Conservation (phyloP, 1,139 yeast species). For the Lodderomyces orthopsilosis region DNA sequence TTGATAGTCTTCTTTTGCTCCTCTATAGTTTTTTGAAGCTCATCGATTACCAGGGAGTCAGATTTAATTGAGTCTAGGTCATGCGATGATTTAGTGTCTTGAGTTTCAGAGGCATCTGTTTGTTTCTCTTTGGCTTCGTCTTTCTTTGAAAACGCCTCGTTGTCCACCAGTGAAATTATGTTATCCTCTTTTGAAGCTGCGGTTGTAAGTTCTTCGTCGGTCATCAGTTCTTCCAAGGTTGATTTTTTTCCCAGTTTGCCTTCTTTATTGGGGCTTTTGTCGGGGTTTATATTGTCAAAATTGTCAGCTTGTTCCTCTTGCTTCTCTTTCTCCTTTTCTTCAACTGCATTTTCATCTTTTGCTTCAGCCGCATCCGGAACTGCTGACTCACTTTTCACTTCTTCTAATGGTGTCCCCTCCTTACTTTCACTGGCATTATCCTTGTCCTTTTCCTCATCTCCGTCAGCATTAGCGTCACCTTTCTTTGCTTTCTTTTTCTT, state of each 20-base stretch:
- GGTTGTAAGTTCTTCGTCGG: too few relatives aligned
- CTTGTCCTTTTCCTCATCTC: conserved; percentile 16
- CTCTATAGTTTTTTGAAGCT: conserved; percentile 24
- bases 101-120: not conserved
- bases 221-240: conserved; percentile 3
- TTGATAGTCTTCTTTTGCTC: conserved; percentile 37
- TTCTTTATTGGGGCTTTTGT: conserved; percentile 2
- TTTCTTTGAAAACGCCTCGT: not conserved
- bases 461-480: conserved; percentile 13
- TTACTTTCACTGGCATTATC: conserved; percentile 11
- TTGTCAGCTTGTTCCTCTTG: conserved; percentile 1
- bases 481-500: conserved; percentile 21
- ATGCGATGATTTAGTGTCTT: not conserved
- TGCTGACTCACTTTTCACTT: conserved; percentile 8
- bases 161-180: not conserved
- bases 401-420: conserved; percentile 11
- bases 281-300: not conserved
- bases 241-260: conserved; percentile 2
- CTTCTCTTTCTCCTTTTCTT: conserved; percentile 11
- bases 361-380: not conserved
- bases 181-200: not conserved
- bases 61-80: conserved; percentile 7
- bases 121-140: not conserved
- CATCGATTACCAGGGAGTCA: conserved; percentile 18
- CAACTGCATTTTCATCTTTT: conserved; percentile 6